Evolutionary conservation across 2,329 filamentous ascomycete species (phyloP).

Genomic region (Apiospora koreana): DNA sequence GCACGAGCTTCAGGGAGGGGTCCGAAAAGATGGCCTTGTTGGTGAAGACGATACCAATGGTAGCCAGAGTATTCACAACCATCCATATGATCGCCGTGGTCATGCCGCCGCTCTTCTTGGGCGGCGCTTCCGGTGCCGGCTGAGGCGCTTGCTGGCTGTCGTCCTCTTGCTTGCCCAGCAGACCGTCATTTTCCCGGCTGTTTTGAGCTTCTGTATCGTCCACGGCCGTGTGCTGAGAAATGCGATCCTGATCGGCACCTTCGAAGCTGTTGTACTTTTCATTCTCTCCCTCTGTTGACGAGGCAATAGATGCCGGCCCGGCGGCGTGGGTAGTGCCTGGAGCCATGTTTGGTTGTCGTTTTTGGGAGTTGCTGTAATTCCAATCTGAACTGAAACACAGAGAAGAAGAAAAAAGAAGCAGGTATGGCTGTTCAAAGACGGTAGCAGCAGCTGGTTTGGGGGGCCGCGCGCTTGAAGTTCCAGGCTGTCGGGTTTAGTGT

Average conservation of each 20-base stretch:
- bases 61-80: conserved; percentile 61
- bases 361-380: neutral
- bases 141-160: conserved; percentile 34
- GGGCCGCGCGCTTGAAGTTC: neutral
- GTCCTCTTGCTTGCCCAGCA: conserved; percentile 35
- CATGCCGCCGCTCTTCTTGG: conserved; percentile 33
- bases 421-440: neutral
- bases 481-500: conserved; percentile 3
- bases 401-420: neutral
- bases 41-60: conserved; percentile 67
- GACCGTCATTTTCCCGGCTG: conserved; percentile 42
- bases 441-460: neutral
- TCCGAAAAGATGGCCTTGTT: conserved; percentile 72
- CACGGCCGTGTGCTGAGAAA: conserved; percentile 31
- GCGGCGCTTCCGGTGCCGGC: conserved; percentile 30
- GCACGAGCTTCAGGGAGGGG: conserved; percentile 59
- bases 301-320: neutral
- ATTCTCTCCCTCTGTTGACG: conserved; percentile 32
- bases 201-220: conserved; percentile 42
- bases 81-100: conserved; percentile 54
- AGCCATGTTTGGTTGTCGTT: neutral
- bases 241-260: conserved; percentile 33
- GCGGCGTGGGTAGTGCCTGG: neutral
- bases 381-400: neutral
- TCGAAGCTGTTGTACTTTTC: conserved; percentile 32